Conservation (phyloP, 2,329 filamentous ascomycete genomes). For the Macrophomina pseudophaseolina region DNA sequence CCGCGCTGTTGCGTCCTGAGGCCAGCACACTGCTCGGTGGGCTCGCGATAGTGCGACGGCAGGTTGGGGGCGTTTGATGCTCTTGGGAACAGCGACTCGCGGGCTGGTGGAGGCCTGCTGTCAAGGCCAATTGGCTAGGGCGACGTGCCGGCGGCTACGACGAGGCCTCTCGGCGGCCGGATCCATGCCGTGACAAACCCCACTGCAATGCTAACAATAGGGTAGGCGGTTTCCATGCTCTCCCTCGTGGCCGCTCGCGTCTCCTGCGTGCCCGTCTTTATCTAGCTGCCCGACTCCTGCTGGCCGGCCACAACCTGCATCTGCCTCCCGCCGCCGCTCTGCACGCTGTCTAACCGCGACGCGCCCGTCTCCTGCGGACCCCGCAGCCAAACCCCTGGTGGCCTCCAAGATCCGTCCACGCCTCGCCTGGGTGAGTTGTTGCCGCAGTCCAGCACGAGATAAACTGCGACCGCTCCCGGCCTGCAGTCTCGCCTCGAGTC, state of each 20-base stretch:
- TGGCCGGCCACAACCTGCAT: not conserved
- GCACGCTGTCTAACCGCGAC: constrained; percentile 10
- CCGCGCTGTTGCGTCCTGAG: constrained; percentile 3
- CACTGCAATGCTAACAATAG: constrained; percentile 26
- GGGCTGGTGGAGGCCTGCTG: constrained; percentile 15
- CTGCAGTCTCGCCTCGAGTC: not conserved
- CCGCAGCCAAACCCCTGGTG: constrained; percentile 16
- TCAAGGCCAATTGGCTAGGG: not conserved
- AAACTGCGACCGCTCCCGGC: not conserved
- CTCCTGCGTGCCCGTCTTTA: constrained; percentile 19
- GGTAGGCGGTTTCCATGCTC: constrained; percentile 18
- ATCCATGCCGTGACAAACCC: constrained; percentile 21
- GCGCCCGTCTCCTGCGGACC: constrained; percentile 24
- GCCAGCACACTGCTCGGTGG: not conserved
- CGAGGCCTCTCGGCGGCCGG: constrained; percentile 20
- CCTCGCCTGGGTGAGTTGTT: constrained; percentile 16
- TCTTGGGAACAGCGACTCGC: not conserved
- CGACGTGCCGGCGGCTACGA: constrained; percentile 18
- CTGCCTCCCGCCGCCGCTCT: not conserved
- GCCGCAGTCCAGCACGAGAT: constrained; percentile 5
- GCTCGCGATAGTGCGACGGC: constrained; percentile 3
- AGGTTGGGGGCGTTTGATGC: constrained; percentile 6
- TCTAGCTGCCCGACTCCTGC: constrained; percentile 15
- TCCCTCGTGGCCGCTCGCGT: constrained; percentile 17
- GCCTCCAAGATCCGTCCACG: not conserved